Conservation (phyloP, 345 rosid species). For the Bruguiera gymnorhiza region DNA sequence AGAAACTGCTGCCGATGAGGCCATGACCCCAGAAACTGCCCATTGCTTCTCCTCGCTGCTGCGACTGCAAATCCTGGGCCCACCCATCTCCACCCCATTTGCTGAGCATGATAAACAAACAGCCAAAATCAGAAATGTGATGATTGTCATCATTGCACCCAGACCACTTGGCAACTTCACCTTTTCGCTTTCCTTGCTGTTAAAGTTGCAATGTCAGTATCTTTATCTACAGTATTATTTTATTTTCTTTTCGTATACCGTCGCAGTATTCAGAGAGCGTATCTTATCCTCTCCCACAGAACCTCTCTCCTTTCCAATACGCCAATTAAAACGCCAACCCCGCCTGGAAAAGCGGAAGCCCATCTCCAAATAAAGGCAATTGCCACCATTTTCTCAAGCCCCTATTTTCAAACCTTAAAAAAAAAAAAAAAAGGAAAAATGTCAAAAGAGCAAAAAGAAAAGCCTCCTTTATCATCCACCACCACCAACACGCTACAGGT, state of each 20-base stretch:
- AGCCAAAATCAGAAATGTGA: background rate
- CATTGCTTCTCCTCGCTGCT: no score
- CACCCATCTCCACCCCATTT: background rate
- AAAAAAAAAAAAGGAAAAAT: background rate
- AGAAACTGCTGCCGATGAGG: no score
- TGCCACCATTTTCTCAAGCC: background rate
- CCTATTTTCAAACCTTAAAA: background rate
- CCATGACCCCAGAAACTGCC: no score
- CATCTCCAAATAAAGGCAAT: conserved; percentile 2
- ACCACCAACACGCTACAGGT: conserved; percentile 5
- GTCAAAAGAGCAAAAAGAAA: conserved; percentile 16
- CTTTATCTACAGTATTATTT: no score
- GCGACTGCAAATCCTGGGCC: no score
- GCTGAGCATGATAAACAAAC: conserved; percentile 7
- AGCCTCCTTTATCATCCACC: conserved; percentile 12
- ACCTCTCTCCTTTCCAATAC: background rate
- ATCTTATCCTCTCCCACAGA: background rate
- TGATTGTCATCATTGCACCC: conserved; percentile 5
- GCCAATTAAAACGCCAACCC: background rate
- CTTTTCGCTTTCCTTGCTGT: background rate
- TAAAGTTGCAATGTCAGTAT: no score
- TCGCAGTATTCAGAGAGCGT: no score
- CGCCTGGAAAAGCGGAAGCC: conserved; percentile 16
- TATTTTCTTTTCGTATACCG: no score
- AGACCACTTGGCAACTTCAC: background rate